These are phyloP conservation scores for Hemisphaericaspora xylanilytica DNA, from an alignment of 1,139 yeast genomes.

Conservation along the genomic window DNA sequence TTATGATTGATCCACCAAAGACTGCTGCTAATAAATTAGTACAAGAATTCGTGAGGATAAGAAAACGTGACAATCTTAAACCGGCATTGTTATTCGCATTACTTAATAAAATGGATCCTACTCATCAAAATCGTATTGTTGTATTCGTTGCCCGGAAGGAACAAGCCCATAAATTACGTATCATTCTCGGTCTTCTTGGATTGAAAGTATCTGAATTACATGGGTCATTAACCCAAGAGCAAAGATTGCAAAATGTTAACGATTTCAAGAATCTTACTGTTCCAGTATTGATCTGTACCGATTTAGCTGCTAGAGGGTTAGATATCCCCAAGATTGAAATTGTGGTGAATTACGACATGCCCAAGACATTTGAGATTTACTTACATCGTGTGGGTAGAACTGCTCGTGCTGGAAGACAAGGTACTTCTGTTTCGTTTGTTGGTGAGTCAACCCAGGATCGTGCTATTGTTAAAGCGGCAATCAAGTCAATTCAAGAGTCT, in stretches of 20 bases:
- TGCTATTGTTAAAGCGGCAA: conserved; percentile 82
- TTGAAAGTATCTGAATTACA: conserved; percentile 89
- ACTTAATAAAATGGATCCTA: conserved; percentile 61
- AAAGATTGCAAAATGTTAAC: conserved; percentile 80
- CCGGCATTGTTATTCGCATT: conserved; percentile 78
- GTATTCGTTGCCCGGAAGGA: conserved; percentile 92
- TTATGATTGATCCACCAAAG: conserved; percentile 96
- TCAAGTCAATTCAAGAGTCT: conserved; percentile 48
- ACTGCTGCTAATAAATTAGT: conserved; percentile 82
- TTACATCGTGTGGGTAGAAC: conserved; percentile 99
- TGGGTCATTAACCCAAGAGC: conserved; percentile 93
- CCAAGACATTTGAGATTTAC: conserved; percentile 84
- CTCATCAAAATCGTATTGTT: conserved; percentile 67
- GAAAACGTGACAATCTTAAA: conserved; percentile 81
- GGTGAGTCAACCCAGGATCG: conserved; percentile 88
- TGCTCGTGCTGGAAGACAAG: conserved; percentile 98
- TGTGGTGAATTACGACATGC: conserved; percentile 94
- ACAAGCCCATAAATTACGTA: conserved; percentile 80
- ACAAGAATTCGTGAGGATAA: conserved; percentile 91
- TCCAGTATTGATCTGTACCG: conserved; percentile 91
- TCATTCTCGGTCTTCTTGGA: conserved; percentile 83
- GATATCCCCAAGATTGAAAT: conserved; percentile 97
- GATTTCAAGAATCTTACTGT: conserved; percentile 79
- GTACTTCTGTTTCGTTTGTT: conserved; percentile 87
- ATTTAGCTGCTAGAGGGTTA: conserved; percentile 97